Evolutionary conservation across 495 filamentous ascomycete genomes (phyloP).

Genomic region (Physcia stellaris): DNA sequence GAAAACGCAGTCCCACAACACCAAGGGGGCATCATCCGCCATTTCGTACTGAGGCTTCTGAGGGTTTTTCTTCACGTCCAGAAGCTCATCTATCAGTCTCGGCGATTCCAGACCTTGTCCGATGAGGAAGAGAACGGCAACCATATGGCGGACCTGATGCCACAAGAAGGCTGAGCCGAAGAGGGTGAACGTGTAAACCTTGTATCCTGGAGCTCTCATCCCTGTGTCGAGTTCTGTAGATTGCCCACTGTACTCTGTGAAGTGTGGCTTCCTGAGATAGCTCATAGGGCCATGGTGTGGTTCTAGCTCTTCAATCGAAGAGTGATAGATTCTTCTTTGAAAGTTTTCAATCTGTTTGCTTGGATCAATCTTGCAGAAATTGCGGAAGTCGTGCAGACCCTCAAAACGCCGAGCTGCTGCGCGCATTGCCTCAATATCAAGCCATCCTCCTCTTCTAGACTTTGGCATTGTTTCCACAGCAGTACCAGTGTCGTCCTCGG

Average conservation of each 20-base stretch:
- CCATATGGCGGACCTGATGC: conserved; percentile 95
- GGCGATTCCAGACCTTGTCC: conserved; percentile 78
- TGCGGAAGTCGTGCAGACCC: conserved; percentile 86
- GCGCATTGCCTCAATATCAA: conserved; percentile 80
- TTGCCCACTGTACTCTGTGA: conserved; percentile 6
- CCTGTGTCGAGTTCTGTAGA: conserved; percentile 1
- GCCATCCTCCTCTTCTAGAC: conserved; percentile 36
- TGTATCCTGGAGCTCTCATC: conserved; percentile 26
- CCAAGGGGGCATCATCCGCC: conserved; percentile 76
- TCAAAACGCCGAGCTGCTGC: conserved; percentile 63
- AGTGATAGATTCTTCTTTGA: conserved; percentile 56
- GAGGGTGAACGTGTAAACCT: conserved; percentile 74
- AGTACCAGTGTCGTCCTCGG: conserved; percentile 18
- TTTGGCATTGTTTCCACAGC: neutral
- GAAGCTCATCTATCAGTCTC: conserved; percentile 51
- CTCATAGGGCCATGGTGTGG: conserved; percentile 16
- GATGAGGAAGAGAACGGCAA: conserved; percentile 74
- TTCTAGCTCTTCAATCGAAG: conserved; percentile 52
- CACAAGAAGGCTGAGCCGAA: conserved; percentile 91
- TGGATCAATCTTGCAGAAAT: conserved; percentile 86
- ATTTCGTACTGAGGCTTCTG: conserved; percentile 73
- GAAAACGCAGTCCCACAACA: conserved; percentile 92
- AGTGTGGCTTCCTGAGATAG: conserved; percentile 2
- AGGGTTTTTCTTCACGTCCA: conserved; percentile 57
- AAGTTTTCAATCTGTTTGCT: conserved; percentile 79